Base-by-base conservation (phyloP, 1,139 yeast genomes). In the Yamadazyma atlantica region DNA sequence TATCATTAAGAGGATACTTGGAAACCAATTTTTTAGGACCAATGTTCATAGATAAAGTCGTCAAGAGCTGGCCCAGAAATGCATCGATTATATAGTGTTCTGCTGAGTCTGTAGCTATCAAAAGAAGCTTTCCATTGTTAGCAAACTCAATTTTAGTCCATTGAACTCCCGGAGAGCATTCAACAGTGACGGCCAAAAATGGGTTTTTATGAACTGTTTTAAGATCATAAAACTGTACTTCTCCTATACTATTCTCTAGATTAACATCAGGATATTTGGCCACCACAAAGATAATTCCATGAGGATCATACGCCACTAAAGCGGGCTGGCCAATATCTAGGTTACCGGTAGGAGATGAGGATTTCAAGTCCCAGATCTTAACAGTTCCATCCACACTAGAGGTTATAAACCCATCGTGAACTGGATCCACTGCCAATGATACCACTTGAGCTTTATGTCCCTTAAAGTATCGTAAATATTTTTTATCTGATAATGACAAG, bases 361-460 rank as follows among this genome's bases (percentile, higher is more conserved):
- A 66, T 47, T 90, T 67, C 30, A 85, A 57, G 57, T 92, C 97
- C 98, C 98, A 92, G 6, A 86, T 48, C 46, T 94, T 78, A 3
- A 89, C 87, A 0, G 96, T 80, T 38, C 83, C 75, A 57, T 94
- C 99, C 42, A 73, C 58, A 1, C 95, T 75, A 0, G 92, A 73
- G 22, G 90, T 79, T 6, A 88, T 51, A 49, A 89, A 78, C 10
- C 75, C 62, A 51, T 87, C 90, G 39, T 76, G 72, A 2, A 80
- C 64, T 0, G 97, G 97, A 32, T 83, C 78, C 46, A 89, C 79
- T 54, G 87, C 89, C 5, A 92, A 61, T 6, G 78, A 72, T 1
- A 78, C 75, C 10, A 92, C 97, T 45, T 79, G 75, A 15, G 76
- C 84, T 37, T 80, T 80, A 58, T 92, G 99, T 2, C 97, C 97